These are phyloP conservation scores for Phaeodactylum tricornutum DNA, from an alignment of 108 stramenopile genomes.

Conservation along the genomic window DNA sequence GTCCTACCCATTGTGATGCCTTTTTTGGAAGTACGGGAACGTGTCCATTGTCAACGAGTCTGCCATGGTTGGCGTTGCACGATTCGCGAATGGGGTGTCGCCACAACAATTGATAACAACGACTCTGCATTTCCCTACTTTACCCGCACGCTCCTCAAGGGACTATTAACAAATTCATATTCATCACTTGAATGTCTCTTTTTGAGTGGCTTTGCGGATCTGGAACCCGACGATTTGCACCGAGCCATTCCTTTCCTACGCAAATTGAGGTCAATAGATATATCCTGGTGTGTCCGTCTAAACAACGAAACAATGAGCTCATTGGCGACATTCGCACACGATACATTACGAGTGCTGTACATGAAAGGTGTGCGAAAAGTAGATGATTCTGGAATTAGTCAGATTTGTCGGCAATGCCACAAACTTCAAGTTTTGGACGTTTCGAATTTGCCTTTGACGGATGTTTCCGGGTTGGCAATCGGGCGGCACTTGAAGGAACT, in stretches of 20 bases:
- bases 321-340: conserved; percentile 26
- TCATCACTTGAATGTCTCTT: conserved; percentile 36
- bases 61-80: conserved; percentile 36
- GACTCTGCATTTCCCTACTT: conserved; percentile 25
- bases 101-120: conserved; percentile 34
- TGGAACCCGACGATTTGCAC: conserved; percentile 32
- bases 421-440: conserved; percentile 47
- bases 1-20: conserved; percentile 41
- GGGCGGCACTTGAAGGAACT: conserved; percentile 31
- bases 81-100: conserved; percentile 34
- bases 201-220: conserved; percentile 35
- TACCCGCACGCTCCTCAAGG: conserved; percentile 22
- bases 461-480: conserved; percentile 34
- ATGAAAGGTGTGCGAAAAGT: conserved; percentile 37
- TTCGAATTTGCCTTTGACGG: conserved; percentile 39
- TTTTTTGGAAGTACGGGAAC: conserved; percentile 29
- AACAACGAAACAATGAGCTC: conserved; percentile 46
- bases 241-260: conserved; percentile 34
- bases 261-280: conserved; percentile 36
- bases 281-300: conserved; percentile 37
- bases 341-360: conserved; percentile 44
- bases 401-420: conserved; percentile 25
- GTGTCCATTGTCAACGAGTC: conserved; percentile 35
- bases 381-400: conserved; percentile 36
- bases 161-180: conserved; percentile 31